Evolutionary conservation across 2,329 filamentous ascomycete genomes (phyloP).

Genomic region (Clarireedia homoeocarpa): DNA sequence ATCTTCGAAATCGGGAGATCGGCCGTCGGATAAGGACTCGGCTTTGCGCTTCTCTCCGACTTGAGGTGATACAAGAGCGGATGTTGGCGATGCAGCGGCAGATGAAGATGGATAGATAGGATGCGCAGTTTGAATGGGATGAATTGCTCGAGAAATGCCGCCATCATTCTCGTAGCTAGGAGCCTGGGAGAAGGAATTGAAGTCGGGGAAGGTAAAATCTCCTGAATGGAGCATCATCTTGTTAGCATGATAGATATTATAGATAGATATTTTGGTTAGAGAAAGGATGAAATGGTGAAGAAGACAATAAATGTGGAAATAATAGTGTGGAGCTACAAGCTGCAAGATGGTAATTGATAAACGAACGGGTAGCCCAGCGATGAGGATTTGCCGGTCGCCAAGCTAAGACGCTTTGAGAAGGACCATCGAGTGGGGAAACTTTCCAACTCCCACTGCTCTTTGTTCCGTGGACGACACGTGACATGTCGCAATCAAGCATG

Average conservation of each 20-base stretch:
- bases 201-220: conserved; percentile 28
- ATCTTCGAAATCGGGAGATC: conserved; percentile 50
- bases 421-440: neutral
- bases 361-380: neutral
- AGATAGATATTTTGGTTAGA: neutral
- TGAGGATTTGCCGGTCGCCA: conserved; percentile 2
- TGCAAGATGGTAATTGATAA: neutral
- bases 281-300: conserved; percentile 1
- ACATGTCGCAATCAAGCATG: conserved; percentile 20
- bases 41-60: conserved; percentile 27
- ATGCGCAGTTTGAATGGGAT: conserved; percentile 16
- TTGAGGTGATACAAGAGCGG: conserved; percentile 24
- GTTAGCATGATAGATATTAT: conserved; percentile 17
- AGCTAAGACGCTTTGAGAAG: conserved; percentile 1
- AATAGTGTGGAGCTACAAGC: conserved; percentile 4
- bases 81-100: conserved; percentile 13
- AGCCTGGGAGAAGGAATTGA: conserved; percentile 21
- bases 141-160: conserved; percentile 7
- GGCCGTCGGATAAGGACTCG: conserved; percentile 30
- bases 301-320: conserved; percentile 4
- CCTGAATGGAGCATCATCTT: conserved; percentile 20
- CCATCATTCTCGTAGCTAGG: conserved; percentile 15
- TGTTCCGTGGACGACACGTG: conserved; percentile 20
- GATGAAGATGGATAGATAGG: conserved; percentile 17
- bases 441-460: neutral